These are phyloP conservation scores for Sphaerosporella brunnea DNA, from an alignment of 495 filamentous ascomycete species.

Conservation along the genomic window DNA sequence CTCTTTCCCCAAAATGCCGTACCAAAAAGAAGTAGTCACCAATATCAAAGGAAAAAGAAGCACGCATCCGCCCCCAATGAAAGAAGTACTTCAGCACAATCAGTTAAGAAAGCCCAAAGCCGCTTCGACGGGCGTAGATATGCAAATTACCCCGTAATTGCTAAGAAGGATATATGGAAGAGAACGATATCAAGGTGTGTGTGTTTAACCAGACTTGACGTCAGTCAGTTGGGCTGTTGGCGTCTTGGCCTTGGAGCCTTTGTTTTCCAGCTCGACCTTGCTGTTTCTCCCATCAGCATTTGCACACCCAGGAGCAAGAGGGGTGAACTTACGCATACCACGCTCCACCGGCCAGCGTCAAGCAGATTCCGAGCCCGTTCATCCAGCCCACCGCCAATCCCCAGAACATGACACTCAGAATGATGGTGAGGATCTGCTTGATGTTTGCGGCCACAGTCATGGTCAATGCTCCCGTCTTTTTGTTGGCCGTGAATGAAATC, in stretches of 20 bases:
- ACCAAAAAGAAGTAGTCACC: too few relatives aligned
- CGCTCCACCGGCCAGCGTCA: slow-evolving; percentile 33
- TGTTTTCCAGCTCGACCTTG: slow-evolving; percentile 21
- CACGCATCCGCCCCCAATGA: too few relatives aligned
- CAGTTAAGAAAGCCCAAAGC: too few relatives aligned
- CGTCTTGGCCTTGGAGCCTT: slow-evolving; percentile 8
- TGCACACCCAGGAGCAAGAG: not conserved
- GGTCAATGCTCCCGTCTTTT: slow-evolving; percentile 38
- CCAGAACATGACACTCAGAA: slow-evolving; percentile 37
- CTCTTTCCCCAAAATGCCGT: too few relatives aligned
- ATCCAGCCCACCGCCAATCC: slow-evolving; percentile 31
- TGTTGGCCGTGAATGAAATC: slow-evolving; percentile 39
- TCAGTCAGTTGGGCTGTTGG: slow-evolving; percentile 12
- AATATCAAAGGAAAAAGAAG: too few relatives aligned
- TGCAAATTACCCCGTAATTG: too few relatives aligned
- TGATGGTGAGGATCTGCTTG: slow-evolving; percentile 41
- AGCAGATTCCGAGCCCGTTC: slow-evolving; percentile 32
- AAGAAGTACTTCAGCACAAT: too few relatives aligned
- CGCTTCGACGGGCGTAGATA: too few relatives aligned
- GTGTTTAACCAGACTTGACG: slow-evolving; percentile 19
- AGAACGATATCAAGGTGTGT: too few relatives aligned
- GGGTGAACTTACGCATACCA: slow-evolving; percentile 28
- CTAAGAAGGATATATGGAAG: too few relatives aligned
- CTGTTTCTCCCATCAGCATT: not conserved
- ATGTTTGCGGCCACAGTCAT: slow-evolving; percentile 42